A percentile compares a stretch with the other conserved stretches of the same genome.
Conservation (phyloP, 2,329 filamentous ascomycete genomes). For the Cordyceps militaris region DNA sequence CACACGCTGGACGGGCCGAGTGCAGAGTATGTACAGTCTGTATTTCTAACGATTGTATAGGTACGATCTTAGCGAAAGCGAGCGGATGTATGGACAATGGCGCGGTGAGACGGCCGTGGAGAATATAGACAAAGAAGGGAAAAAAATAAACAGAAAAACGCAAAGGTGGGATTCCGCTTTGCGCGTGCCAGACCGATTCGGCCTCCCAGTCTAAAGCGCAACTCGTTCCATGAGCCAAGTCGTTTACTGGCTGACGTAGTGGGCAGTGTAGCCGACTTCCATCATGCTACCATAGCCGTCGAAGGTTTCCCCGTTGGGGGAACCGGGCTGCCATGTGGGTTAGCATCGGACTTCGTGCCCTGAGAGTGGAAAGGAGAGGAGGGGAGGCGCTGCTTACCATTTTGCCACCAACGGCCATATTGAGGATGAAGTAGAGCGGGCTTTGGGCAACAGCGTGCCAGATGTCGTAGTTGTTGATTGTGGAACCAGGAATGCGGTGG, state of each 20-base stretch:
- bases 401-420: slow-evolving; percentile 48
- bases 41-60: slow-evolving; percentile 8
- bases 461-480: slow-evolving; percentile 37
- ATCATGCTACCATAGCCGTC: slow-evolving; percentile 42
- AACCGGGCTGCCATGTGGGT: slow-evolving; percentile 35
- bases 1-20: not conserved
- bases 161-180: not conserved
- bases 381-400: slow-evolving; percentile 34
- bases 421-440: slow-evolving; percentile 46
- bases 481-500: slow-evolving; percentile 35
- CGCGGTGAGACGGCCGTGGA: slow-evolving; percentile 4
- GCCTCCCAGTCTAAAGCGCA: not conserved
- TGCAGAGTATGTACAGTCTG: slow-evolving; percentile 10
- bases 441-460: slow-evolving; percentile 45
- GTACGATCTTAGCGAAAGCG: slow-evolving; percentile 3
- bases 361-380: not conserved
- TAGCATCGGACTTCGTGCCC: not conserved
- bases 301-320: slow-evolving; percentile 38
- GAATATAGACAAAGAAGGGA: slow-evolving; percentile 13
- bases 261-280: slow-evolving; percentile 45
- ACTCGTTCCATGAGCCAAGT: not conserved
- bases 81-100: slow-evolving; percentile 8
- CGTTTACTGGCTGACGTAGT: slow-evolving; percentile 26
- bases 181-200: not conserved
- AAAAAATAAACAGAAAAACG: not conserved